Evolutionary conservation across 2,329 filamentous ascomycete species (phyloP), one percentile per base, ranked within the genome.

Genomic region (Pseudocercospora fuligena): DNA sequence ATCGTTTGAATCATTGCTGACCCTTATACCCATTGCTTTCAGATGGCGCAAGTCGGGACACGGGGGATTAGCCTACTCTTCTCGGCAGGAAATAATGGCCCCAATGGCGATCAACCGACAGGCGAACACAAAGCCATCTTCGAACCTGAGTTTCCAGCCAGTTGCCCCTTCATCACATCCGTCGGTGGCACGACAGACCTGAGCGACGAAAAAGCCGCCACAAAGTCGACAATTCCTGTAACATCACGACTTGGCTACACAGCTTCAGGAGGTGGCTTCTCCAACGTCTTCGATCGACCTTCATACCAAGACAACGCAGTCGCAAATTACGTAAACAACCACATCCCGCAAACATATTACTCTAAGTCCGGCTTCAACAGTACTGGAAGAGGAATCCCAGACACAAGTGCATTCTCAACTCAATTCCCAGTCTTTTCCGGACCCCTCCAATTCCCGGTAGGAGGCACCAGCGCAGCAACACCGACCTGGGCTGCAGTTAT

Each of bases 11-110:
- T n/a, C n/a, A n/a, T n/a, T n/a, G n/a, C n/a, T n/a, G n/a, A n/a
- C n/a, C n/a, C n/a, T n/a, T n/a, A n/a, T n/a, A n/a, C n/a, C n/a
- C n/a, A n/a, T n/a, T n/a, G n/a, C n/a, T n/a, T n/a, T n/a, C n/a
- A n/a, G n/a, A 88, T 90, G 73, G 87, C 85, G 58, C 84, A 89
- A 71, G 84, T 90, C 43, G 88, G 88, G n/a, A 84, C 87, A 1
- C 85, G 88, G 49, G 89, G 89, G 14, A 85, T 89, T 1, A 86
- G 85, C 0, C 81, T 90, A 6, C 79, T 91, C 19, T 88, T 88
- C 69, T 84, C 86, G 9, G 85, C 84, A 9, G 90, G 90, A 3
- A 88, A 92, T 71, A 78, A 79, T 27, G 88, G 87, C 25, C 61
- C 71, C 11, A 70, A 72, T 59, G 71, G 73, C 7, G 65, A 70